Evolutionary conservation across 495 filamentous ascomycete species (phyloP), one percentile per base, ranked within the genome.

Genomic region (Pyrenula massariospora): DNA sequence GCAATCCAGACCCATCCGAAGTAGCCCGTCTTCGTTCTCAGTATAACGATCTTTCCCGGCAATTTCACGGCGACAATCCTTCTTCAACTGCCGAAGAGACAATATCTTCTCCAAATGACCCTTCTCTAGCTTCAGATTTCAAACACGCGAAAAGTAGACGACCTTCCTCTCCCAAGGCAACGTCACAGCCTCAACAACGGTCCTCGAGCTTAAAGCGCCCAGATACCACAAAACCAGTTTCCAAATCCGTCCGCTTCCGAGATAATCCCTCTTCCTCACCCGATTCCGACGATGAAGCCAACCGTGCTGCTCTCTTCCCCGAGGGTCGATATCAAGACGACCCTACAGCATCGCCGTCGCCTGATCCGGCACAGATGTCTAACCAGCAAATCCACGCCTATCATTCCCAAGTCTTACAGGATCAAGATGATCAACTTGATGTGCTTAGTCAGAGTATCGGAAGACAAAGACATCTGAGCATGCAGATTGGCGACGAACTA

Each of bases 361-460:
- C 78, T 71, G 86, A 91, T 60, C 84, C 86, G 59, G 73, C 73
- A 21, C 72, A 81, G 51, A 68, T 95, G 64, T 75, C 79, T 62
- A 97, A 97, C 70, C 76, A 86, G 66, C 92, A 96, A 66, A 85
- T 97, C 58, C 86, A 96, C 68, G 76, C 78, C 25, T 88, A 95
- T 65, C 93, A 98, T 69, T 72, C 77, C 12, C 83, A 82, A 49
- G 81, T 93, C 15, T 73, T 98, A 20, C 78, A 78, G 2, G 83
- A 96, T 56, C 94, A 97, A 66, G 93, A 98, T 65, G 87, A 91
- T 57, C 89, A 93, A 64, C 74, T 98, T n/a, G 93, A 97, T 66
- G 71, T 80, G 53, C 76, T 98, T 22, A 89, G 91, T 10, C 81
- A 82, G 59, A 88, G 83, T 56, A 96, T 98, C 61, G 81, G 86